These are phyloP conservation scores for Mycena leptocephala DNA, from an alignment of 768 basidiomycete species.

Conservation along the genomic window DNA sequence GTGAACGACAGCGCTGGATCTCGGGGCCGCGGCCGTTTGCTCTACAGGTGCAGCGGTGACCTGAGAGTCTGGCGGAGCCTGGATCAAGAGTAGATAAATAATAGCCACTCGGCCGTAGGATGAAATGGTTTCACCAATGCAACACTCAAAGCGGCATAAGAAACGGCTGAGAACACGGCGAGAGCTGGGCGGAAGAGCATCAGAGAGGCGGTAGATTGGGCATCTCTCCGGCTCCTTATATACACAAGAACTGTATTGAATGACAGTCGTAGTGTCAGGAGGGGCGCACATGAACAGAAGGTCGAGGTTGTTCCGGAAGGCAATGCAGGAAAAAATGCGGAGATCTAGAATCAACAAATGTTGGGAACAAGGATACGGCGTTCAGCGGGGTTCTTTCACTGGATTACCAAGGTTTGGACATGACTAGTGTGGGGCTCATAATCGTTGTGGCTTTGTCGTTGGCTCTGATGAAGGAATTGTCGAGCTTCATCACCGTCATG, in stretches of 20 bases:
- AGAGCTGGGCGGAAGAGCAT: constrained; percentile 6
- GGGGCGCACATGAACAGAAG: too few species aligned
- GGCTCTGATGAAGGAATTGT: too few species aligned
- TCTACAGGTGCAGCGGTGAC: constrained; percentile 11
- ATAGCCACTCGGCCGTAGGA: not conserved
- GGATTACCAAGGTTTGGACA: too few species aligned
- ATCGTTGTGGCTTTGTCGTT: too few species aligned
- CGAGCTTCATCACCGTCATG: too few species aligned
- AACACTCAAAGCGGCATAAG: not conserved
- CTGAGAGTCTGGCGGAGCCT: not conserved
- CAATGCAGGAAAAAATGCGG: too few species aligned
- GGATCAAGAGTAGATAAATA: not conserved
- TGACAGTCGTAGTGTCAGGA: not conserved
- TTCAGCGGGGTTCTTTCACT: not conserved
- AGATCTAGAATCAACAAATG: not conserved
- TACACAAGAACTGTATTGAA: not conserved
- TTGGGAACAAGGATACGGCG: not conserved
- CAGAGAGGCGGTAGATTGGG: too few species aligned
- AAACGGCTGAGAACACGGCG: not conserved
- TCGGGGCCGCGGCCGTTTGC: not conserved
- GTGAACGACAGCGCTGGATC: constrained; percentile 1
- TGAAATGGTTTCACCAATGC: not conserved
- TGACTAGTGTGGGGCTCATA: too few species aligned
- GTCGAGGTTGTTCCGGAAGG: too few species aligned
- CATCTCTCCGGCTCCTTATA: not conserved